A percentile compares a stretch with the other conserved stretches of the same genome.
phyloP scores from a whole-genome alignment of 2,329 filamentous ascomycete species.

The Ciborinia camelliae region DNA sequence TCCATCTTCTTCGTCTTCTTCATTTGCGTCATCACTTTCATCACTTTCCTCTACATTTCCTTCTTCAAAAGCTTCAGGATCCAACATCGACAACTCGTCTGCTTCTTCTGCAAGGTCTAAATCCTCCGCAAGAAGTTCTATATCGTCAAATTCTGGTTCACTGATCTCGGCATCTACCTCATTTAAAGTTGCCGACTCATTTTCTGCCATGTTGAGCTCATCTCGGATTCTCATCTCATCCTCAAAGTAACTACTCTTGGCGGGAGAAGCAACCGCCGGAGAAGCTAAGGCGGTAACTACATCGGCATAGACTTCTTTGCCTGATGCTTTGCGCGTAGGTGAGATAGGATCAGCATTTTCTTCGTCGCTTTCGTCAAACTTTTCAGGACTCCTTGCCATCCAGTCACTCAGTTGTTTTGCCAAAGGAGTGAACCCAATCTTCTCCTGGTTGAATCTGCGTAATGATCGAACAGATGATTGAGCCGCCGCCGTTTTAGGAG shows the following conservation, averaged over 20 bases:
- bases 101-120: constrained; percentile 56
- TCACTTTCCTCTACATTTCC: constrained; percentile 15
- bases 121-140: constrained; percentile 53
- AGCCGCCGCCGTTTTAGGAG: constrained; percentile 25
- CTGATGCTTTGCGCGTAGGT: constrained; percentile 13
- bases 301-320: background rate
- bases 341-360: constrained; percentile 22
- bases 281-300: background rate
- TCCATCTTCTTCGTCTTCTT: background rate
- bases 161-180: constrained; percentile 23
- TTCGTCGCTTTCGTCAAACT: constrained; percentile 33
- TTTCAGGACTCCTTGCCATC: constrained; percentile 56
- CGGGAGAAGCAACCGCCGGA: constrained; percentile 33
- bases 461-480: background rate
- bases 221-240: constrained; percentile 55
- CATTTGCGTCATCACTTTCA: constrained; percentile 14
- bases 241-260: constrained; percentile 55
- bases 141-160: constrained; percentile 44
- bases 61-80: constrained; percentile 36
- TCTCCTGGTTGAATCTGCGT: constrained; percentile 25
- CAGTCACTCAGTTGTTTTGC: constrained; percentile 60
- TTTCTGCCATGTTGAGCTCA: constrained; percentile 37
- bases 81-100: constrained; percentile 56
- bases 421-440: constrained; percentile 61
- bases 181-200: constrained; percentile 35